A percentile compares a stretch with the other conserved stretches of the same genome.
phyloP scores from a whole-genome alignment of 2,329 filamentous ascomycete genomes.

The Venturia carpophila region DNA sequence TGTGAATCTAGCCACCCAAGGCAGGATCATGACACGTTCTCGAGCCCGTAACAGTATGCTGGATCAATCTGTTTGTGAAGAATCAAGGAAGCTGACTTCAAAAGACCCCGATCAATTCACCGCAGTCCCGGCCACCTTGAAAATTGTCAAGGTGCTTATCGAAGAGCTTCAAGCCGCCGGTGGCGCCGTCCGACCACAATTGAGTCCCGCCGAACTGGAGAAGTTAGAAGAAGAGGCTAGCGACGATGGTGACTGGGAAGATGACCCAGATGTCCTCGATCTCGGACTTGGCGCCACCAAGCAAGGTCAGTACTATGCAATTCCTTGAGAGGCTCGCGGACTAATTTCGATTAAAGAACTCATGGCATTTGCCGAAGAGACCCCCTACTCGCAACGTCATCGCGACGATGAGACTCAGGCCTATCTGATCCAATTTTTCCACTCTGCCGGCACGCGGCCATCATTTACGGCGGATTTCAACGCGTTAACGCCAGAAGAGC shows the following conservation, averaged over 20 bases:
- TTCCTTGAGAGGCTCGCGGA: not conserved
- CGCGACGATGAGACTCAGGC: conserved; percentile 85
- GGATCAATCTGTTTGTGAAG: conserved; percentile 22
- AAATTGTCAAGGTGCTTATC: conserved; percentile 92
- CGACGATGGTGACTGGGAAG: conserved; percentile 62
- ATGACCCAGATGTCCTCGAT: conserved; percentile 67
- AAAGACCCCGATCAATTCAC: conserved; percentile 83
- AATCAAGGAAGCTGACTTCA: not conserved
- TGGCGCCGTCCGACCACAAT: conserved; percentile 36
- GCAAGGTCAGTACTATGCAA: conserved; percentile 24
- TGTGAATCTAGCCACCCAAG: conserved; percentile 58
- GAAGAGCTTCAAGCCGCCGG: conserved; percentile 59
- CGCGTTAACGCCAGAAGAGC: conserved; percentile 47
- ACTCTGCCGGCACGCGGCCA: conserved; percentile 43
- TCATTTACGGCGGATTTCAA: conserved; percentile 50
- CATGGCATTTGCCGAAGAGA: conserved; percentile 63
- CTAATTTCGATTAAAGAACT: conserved; percentile 52
- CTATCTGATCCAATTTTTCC: conserved; percentile 78
- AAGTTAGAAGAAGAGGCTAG: conserved; percentile 58
- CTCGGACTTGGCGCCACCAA: conserved; percentile 51
- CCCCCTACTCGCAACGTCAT: conserved; percentile 48
- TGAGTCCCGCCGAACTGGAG: conserved; percentile 11
- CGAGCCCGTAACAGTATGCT: conserved; percentile 69
- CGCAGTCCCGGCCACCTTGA: conserved; percentile 76
- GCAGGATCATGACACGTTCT: conserved; percentile 83